phyloP scores from a whole-genome alignment of 495 filamentous ascomycete species.

The Xylaria palmicola region DNA sequence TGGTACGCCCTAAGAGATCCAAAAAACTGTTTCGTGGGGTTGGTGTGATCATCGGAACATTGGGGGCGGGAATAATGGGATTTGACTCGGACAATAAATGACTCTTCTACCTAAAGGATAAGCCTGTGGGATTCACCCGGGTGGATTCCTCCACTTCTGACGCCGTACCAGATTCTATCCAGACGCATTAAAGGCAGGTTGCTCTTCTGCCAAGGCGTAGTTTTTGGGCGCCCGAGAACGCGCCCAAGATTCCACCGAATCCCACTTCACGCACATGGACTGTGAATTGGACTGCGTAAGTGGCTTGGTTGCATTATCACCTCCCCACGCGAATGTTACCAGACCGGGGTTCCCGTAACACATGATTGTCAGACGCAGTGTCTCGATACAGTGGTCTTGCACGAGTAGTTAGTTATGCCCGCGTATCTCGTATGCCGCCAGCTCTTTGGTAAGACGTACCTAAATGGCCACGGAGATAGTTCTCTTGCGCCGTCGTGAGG shows the following conservation, averaged over 20 bases:
- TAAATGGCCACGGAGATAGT: constrained; percentile 13
- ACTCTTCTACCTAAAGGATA: no score
- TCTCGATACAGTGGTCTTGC: constrained; percentile 21
- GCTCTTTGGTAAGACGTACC: constrained; percentile 8
- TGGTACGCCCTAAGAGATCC: no score
- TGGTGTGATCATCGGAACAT: no score
- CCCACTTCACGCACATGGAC: constrained; percentile 18
- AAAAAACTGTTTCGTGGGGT: no score
- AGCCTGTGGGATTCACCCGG: no score
- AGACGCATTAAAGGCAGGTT: no score
- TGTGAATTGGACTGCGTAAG: constrained; percentile 10
- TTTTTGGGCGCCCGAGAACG: neutral
- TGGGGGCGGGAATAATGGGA: no score
- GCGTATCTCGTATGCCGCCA: neutral
- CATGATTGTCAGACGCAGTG: constrained; percentile 16
- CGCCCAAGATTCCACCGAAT: constrained; percentile 13
- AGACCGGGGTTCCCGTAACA: constrained; percentile 19
- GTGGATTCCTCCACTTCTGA: no score
- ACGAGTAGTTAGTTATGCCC: neutral
- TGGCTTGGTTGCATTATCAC: neutral
- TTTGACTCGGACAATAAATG: no score
- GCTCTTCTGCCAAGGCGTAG: neutral
- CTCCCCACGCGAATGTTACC: constrained; percentile 15
- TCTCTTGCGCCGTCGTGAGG: constrained; percentile 15
- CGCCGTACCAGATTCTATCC: no score